A percentile compares a stretch with the other conserved stretches of the same genome.
phyloP scores from a whole-genome alignment of 2,329 filamentous ascomycete species.

The Penicillium palitans region DNA sequence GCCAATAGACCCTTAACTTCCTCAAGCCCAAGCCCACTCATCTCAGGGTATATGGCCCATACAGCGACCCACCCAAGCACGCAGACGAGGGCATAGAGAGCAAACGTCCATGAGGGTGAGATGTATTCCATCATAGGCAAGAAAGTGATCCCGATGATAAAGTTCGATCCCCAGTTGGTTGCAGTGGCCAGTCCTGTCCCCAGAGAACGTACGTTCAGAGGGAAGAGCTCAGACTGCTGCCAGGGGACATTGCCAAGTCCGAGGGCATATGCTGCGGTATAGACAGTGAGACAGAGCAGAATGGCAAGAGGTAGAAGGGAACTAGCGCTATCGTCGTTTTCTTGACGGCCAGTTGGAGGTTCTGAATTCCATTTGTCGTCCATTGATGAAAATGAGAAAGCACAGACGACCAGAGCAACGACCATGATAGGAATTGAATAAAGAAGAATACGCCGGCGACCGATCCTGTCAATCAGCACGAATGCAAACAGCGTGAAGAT shows the following conservation, averaged over 20 bases:
- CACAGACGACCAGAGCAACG: constrained; percentile 67
- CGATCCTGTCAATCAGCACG: constrained; percentile 74
- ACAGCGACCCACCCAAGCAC: constrained; percentile 64
- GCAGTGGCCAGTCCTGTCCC: constrained; percentile 64
- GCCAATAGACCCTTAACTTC: constrained; percentile 72
- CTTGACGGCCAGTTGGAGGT: constrained; percentile 22
- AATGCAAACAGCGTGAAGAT: constrained; percentile 75
- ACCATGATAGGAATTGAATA: constrained; percentile 84
- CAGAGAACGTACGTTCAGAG: constrained; percentile 62
- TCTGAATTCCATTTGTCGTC: constrained; percentile 41
- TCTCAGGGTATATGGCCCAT: constrained; percentile 81
- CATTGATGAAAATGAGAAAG: constrained; percentile 69
- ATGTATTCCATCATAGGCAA: constrained; percentile 79
- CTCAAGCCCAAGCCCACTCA: constrained; percentile 76
- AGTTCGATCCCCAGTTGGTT: constrained; percentile 87
- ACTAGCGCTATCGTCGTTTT: constrained; percentile 24
- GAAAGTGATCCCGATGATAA: constrained; percentile 81
- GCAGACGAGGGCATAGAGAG: constrained; percentile 74
- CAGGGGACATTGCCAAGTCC: constrained; percentile 91
- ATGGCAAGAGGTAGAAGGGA: constrained; percentile 54
- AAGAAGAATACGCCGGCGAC: constrained; percentile 76
- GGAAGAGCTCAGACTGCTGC: constrained; percentile 94
- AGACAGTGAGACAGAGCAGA: constrained; percentile 73
- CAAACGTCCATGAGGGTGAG: constrained; percentile 75
- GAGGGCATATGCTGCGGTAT: constrained; percentile 81